Evolutionary conservation across 2,329 filamentous ascomycete genomes (phyloP).

Genomic region (Penicillium sp.): DNA sequence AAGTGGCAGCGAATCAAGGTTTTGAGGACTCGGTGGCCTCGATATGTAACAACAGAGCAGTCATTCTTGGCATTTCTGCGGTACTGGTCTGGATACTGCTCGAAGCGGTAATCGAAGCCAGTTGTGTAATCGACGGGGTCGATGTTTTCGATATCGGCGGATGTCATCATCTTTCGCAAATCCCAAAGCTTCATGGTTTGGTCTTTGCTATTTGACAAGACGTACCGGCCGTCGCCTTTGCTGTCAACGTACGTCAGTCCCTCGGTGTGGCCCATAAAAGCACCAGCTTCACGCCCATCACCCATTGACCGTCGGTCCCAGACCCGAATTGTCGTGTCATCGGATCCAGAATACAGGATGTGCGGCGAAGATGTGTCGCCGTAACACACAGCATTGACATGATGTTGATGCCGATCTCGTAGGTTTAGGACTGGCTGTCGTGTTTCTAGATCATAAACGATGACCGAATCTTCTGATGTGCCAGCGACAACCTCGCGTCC

Average conservation of each 20-base stretch:
- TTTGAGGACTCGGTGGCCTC: conserved; percentile 82
- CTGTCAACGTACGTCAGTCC: conserved; percentile 69
- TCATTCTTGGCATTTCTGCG: conserved; percentile 70
- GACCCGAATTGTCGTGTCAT: conserved; percentile 90
- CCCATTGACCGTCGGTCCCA: conserved; percentile 82
- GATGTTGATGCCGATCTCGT: conserved; percentile 71
- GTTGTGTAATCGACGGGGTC: conserved; percentile 55
- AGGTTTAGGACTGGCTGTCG: conserved; percentile 72
- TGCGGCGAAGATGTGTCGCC: conserved; percentile 86
- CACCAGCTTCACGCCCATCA: conserved; percentile 61
- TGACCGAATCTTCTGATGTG: conserved; percentile 73
- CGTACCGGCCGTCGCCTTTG: conserved; percentile 85
- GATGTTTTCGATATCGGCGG: conserved; percentile 57
- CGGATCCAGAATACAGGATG: conserved; percentile 92
- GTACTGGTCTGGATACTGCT: conserved; percentile 54
- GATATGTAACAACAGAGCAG: conserved; percentile 90
- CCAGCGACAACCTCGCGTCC: conserved; percentile 88
- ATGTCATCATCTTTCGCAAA: conserved; percentile 80
- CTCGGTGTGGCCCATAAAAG: conserved; percentile 66
- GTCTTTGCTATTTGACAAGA: conserved; percentile 92
- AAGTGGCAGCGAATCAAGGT: conserved; percentile 96
- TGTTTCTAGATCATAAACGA: conserved; percentile 90
- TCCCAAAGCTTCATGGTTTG: conserved; percentile 99
- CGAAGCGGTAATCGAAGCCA: conserved; percentile 64
- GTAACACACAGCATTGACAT: conserved; percentile 97